A percentile compares a stretch with the other conserved stretches of the same genome.
These are phyloP conservation scores for Phenoliferia sp. DNA, from an alignment of 1,284 basidiomycete species.

Conservation along the genomic window DNA sequence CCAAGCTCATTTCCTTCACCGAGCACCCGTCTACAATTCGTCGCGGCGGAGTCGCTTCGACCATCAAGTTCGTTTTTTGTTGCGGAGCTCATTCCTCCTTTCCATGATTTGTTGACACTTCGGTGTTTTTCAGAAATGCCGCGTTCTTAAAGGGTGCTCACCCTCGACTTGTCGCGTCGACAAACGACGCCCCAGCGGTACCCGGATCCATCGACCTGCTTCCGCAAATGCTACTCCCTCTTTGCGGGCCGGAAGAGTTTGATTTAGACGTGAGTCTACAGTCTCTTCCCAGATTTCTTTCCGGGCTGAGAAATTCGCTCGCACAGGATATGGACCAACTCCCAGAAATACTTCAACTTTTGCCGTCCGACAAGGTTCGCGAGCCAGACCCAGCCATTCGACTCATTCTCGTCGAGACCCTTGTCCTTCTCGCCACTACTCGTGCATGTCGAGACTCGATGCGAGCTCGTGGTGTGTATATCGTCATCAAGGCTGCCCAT, in stretches of 20 bases:
- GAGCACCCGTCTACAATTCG: slow-evolving; percentile 81
- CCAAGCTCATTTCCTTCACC: slow-evolving; percentile 76
- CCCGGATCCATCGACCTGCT: slow-evolving; percentile 60
- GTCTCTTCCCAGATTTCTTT: slow-evolving; percentile 5
- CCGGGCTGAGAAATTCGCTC: not conserved
- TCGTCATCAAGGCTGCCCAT: slow-evolving; percentile 76
- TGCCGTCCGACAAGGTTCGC: slow-evolving; percentile 75
- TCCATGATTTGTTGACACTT: slow-evolving; percentile 1
- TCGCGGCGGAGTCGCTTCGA: slow-evolving; percentile 75
- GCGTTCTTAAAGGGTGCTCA: slow-evolving; percentile 65
- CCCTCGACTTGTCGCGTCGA: slow-evolving; percentile 59
- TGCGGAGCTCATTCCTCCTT: too few species aligned
- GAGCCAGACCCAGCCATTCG: slow-evolving; percentile 77
- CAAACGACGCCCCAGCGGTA: slow-evolving; percentile 44
- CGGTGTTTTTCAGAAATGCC: slow-evolving; percentile 59
- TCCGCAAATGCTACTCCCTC: slow-evolving; percentile 76
- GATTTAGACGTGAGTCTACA: slow-evolving; percentile 65
- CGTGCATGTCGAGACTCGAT: slow-evolving; percentile 79
- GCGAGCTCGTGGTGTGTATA: slow-evolving; percentile 77
- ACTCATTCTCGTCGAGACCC: slow-evolving; percentile 78
- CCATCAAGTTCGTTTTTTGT: slow-evolving; percentile 68
- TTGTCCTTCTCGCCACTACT: slow-evolving; percentile 83
- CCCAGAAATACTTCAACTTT: slow-evolving; percentile 78
- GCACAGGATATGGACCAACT: slow-evolving; percentile 80
- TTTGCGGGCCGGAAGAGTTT: slow-evolving; percentile 87